Evolutionary conservation across 495 filamentous ascomycete species (phyloP), one percentile per base, ranked within the genome.

Genomic region (Aspergillus diversus): DNA sequence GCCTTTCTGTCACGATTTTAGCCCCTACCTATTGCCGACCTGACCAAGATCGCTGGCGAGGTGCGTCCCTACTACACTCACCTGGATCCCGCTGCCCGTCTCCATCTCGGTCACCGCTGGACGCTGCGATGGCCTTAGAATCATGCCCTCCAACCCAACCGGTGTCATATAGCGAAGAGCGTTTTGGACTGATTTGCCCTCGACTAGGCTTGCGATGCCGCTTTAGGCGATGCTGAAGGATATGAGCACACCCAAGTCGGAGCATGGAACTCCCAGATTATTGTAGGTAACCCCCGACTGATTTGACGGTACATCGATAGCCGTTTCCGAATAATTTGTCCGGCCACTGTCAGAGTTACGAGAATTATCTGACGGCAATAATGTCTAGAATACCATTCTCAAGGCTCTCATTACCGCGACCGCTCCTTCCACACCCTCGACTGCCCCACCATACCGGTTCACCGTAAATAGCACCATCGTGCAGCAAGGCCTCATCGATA

Each of bases 391-490:
- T 81, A 84, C 84, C 46, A 90, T 96, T 80, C 90, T 99, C 60
- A 87, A 91, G 72, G 83, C 88, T 54, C 81, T 98, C 59, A 92
- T 97, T 75, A 83, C 89, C 60, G 93, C 96, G 68, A 89, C 92
- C 47, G 85, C 87, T 13, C 89, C 88, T 49, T 68, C 73, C 59
- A 69, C 77, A 57, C 50, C 82, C 80, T 60, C 73, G 32, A 74
- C 84, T 27, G 67, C 74, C 1, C 74, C 84, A 7, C 75, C 77
- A 15, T 96, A 88, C 83, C 97, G 97, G 75, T 99, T 91, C 77
- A 89, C 90, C 63, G 92, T 97, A 74, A 97, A 96, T 83, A 96
- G 91, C 83, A 98, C 93, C 66, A 97, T 98, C 72, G 95, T 99
- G 63, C 95, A 99, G 75, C 94, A 99, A 71, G 77, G 77, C 32